Evolutionary conservation across 305 asterid genomes (phyloP), one percentile per base, ranked within the genome.

Genomic region (Ajuga reptans): DNA sequence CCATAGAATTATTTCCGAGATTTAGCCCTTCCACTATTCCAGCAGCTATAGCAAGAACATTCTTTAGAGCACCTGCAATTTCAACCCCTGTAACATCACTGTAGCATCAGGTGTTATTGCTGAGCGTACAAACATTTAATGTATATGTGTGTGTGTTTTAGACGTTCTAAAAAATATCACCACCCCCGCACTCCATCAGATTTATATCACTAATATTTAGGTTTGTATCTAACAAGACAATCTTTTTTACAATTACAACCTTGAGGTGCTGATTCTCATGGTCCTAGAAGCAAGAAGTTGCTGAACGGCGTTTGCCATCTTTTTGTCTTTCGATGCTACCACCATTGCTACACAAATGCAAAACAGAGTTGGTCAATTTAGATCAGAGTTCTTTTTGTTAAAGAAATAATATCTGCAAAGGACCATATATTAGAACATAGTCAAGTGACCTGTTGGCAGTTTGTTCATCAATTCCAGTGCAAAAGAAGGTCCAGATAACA

Each of bases 61-160:
- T 91, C 79, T 91, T 91, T 59, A 91, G 87, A 42, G 97, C 96
- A 85, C 97, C 97, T 65, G 95, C 91, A 82, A 91, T 87, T 86
- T 91, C 97, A 78, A 91, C 95, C 79, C 97, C 97, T 83, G 88
- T 83, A 79, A 91, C 91, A 81, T 91, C 97, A 89, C 97, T 91
- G 93, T 69, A 82, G 77, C 86, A 87, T 77, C 96, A 81, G 86
- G 86, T 53, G 90, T 86, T 78, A 84, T 83, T 71, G 69, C 76
- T 69, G 75, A 66, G 79, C 71, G 65, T 51, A 57, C 52, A 75
- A 70, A 27, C 36, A 50, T 17, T 9, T 36, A 9, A 18, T 56
- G 9, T 60, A 4, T 17, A 5, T 18, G 0, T 3, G 16, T 29
- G 54, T 11, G 56, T 34, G 47, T 18, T 39, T 15, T 42, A 6